phyloP scores from a whole-genome alignment of 1,139 yeast genomes.

The Pneumocystis wakefieldiae region DNA sequence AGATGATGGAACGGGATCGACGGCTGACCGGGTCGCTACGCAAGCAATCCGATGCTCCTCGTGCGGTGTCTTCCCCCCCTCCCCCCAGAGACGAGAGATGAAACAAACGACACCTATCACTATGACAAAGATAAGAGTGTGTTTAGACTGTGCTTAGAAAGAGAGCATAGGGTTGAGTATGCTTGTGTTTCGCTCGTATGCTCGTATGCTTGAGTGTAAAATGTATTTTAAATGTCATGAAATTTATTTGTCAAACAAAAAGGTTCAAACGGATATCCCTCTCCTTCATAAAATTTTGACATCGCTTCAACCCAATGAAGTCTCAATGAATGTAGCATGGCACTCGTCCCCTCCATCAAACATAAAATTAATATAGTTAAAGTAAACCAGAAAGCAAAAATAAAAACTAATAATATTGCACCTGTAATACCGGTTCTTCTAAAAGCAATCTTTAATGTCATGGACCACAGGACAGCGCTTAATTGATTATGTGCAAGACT shows the following conservation, averaged over 20 bases:
- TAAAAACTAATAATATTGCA: constrained; percentile 51
- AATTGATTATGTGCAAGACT: constrained; percentile 95
- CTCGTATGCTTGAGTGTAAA: too few species aligned
- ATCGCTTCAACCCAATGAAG: constrained; percentile 98
- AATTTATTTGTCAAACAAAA: constrained; percentile 36
- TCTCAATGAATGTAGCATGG: constrained; percentile 93
- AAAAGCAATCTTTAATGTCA: constrained; percentile 83
- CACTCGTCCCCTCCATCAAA: constrained; percentile 56
- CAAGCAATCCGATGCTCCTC: neutral
- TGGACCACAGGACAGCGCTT: constrained; percentile 85
- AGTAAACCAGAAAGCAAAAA: constrained; percentile 91
- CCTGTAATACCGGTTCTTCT: constrained; percentile 58
- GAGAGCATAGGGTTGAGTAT: too few species aligned
- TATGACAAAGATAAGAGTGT: too few species aligned
- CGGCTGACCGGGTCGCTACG: constrained; percentile 8
- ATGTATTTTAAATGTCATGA: too few species aligned
- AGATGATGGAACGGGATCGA: constrained; percentile 12
- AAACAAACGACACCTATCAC: too few species aligned
- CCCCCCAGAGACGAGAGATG: too few species aligned
- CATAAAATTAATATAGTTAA: constrained; percentile 83
- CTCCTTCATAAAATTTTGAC: constrained; percentile 96
- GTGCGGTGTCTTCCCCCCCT: too few species aligned
- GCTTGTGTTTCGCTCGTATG: too few species aligned
- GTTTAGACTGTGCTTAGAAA: too few species aligned
- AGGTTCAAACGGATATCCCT: constrained; percentile 79